Evolutionary conservation across 1,284 basidiomycete genomes (phyloP).

Genomic region (Apiotrichum gamsii): DNA sequence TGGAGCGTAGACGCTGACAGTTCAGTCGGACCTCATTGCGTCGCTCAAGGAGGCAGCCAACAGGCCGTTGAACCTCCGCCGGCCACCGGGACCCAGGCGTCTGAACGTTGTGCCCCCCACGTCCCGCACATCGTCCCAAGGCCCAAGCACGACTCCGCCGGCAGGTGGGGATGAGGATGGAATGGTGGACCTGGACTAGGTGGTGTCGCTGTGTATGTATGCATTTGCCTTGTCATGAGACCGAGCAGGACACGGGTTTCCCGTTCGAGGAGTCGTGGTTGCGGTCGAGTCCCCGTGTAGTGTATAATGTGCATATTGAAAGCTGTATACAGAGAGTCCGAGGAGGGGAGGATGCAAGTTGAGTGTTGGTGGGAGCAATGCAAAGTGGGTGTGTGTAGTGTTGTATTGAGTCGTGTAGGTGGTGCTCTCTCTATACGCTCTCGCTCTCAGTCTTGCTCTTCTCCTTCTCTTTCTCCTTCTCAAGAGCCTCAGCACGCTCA

Average conservation of each 20-base stretch:
- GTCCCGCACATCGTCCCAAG: background rate
- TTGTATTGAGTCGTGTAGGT: background rate
- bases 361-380: no score
- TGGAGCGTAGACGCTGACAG: background rate
- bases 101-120: constrained; percentile 6
- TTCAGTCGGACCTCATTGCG: background rate
- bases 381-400: background rate
- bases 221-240: no score
- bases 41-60: constrained; percentile 11
- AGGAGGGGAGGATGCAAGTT: no score
- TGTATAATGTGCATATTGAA: constrained; percentile 4
- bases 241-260: no score
- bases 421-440: no score
- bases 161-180: constrained; percentile 11
- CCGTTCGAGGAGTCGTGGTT: constrained; percentile 35
- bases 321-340: no score
- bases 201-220: constrained; percentile 1
- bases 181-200: constrained; percentile 29
- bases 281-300: constrained; percentile 15
- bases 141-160: background rate
- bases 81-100: constrained; percentile 4
- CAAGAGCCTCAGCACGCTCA: constrained; percentile 7
- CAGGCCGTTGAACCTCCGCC: constrained; percentile 1
- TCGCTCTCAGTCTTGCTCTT: background rate
- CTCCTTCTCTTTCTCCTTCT: background rate